Conservation (phyloP, 805 yeast genomes). For the Hanseniaspora thailandica region DNA sequence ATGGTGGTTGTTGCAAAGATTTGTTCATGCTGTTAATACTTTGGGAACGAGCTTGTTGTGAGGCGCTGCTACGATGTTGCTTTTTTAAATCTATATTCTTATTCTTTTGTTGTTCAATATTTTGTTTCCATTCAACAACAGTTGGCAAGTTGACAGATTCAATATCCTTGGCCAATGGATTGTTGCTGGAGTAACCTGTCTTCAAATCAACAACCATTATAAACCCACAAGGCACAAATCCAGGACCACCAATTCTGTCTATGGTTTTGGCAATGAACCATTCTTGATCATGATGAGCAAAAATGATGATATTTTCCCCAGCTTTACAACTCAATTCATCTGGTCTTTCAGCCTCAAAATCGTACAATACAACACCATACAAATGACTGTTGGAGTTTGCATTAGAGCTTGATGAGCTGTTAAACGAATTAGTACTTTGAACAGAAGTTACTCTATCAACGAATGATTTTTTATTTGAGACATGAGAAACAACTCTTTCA, state of each 20-base stretch:
- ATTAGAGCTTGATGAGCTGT: neutral
- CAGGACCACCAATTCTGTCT: conserved; percentile 92
- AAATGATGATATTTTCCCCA: conserved; percentile 82
- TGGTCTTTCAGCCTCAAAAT: conserved; percentile 59
- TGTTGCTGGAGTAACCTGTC: conserved; percentile 46
- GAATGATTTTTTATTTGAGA: conserved; percentile 6
- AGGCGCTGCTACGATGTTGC: conserved; percentile 22
- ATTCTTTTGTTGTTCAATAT: conserved; percentile 85
- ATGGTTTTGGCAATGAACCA: conserved; percentile 98
- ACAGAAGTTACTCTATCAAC: conserved; percentile 16
- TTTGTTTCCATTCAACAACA: conserved; percentile 89
- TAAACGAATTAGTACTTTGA: neutral
- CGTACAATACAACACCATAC: conserved; percentile 77
- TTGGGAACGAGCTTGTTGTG: conserved; percentile 18
- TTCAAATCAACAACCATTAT: conserved; percentile 74
- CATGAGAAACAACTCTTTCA: neutral
- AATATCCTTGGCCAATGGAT: conserved; percentile 48
- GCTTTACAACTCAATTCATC: conserved; percentile 78
- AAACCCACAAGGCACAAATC: conserved; percentile 83
- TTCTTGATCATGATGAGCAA: conserved; percentile 92
- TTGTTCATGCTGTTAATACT: conserved; percentile 16
- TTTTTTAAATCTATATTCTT: conserved; percentile 58
- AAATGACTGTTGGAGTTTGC: conserved; percentile 26
- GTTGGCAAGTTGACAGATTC: conserved; percentile 65
- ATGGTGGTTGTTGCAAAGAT: conserved; percentile 12